Base-by-base conservation (phyloP, 257 asterid species). In the Solanum lycopersicoides region DNA sequence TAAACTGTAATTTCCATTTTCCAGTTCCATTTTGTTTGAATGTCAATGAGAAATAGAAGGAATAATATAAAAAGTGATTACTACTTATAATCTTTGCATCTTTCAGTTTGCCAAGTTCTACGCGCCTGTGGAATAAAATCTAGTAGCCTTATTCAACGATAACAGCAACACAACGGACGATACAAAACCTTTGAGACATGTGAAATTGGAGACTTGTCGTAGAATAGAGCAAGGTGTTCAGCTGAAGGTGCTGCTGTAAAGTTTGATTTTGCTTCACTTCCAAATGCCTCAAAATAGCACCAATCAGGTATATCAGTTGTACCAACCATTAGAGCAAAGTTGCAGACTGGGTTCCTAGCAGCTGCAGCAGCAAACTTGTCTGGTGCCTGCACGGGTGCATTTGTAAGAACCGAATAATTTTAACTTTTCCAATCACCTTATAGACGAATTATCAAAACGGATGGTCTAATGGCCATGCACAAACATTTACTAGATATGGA, bases 271-370 rank as follows among this genome's bases (percentile, higher is more conserved):
- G 98, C 98, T 72, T 93, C 91, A 65, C 85, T 91, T 87, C 99
- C 99, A 90, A 91, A 93, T 66, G 91, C 84, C 90, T 95, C 97
- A 39, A 92, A 90, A 91, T 89, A 97, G 66, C 96, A 92, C 99
- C 99, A 97, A 86, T 97, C 99, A 5, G 99, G 99, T 77, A 95
- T 96, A 89, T 97, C 99, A 73, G 95, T 87, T 16, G 98, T 95
- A 89, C 99, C 99, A 34, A 95, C 96, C 98, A 97, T 97, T 92
- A 95, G 88, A 45, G 95, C 92, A 23, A 97, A 84, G 95, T 96
- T 96, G 94, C 99, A 95, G 15, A 95, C 97, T 11, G 99, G 99
- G 87, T 95, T 97, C 89, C 99, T 93, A 28, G 97, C 95, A 83
- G 93, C 97, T 59, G 99, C 99, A 20, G 98, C 98, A 45, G 89